Base-by-base conservation (phyloP, 2,329 filamentous ascomycete species). In the Diaporthe helianthi region DNA sequence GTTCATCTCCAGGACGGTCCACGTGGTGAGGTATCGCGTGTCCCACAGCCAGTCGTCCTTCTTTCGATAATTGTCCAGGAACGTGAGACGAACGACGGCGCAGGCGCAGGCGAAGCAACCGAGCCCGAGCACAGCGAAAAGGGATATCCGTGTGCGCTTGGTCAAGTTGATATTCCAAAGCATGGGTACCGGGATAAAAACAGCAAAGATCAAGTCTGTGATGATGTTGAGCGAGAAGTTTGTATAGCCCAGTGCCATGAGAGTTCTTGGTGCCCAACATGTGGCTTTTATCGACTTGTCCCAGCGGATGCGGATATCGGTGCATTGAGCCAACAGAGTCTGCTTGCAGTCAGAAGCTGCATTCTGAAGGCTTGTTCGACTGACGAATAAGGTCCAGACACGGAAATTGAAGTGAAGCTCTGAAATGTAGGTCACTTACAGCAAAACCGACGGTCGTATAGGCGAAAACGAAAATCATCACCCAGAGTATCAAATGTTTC, bases 241-340 rank as follows among this genome's bases (percentile, higher is more conserved):
- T 24, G 80, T 79, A 69, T 83, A 85, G 13, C 80, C 80, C 2
- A 87, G 75, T 0, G 73, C 77, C 36, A 82, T 77, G 6, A 85
- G 75, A 0, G 80, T 83, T 1, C 61, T 55, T 7, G 74, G 69
- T 0, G 76, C 68, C 80, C 83, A 87, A 71, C 85, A 86, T 1
- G 76, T 79, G 0, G 79, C 75, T 12, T 78, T 73, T 2, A 82
- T 76, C 0, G 73, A 74, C 0, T 47, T 53, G 71, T 87, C 82
- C 84, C 84, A 87, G 33, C 80, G 78, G 0, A 81, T 71, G 7
- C 79, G 77, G 1, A 86, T 75, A 51, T 86, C 79, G 7, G 78
- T 80, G 60, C 85, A 87, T 69, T 87, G 83, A 1, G 85, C 74
- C 2, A 86, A 68, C 1, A 86, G 71, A 0, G 84, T 85, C 75